Base-by-base conservation (phyloP, 768 basidiomycete genomes). In the Phylloporus rhodoxanthus region DNA sequence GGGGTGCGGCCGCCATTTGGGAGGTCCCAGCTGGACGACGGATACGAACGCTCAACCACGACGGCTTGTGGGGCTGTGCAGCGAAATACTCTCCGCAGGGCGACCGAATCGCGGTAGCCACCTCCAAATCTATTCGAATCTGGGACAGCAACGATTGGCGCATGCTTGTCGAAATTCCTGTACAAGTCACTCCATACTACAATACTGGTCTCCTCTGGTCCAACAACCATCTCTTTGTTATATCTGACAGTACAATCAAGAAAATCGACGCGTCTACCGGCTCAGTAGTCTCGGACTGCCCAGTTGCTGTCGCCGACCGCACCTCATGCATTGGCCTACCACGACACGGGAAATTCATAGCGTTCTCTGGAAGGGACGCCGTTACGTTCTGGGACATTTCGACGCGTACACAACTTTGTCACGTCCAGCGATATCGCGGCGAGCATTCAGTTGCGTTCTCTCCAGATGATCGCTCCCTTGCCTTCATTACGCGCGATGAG, bases 321-420 rank as follows among this genome's bases (percentile, higher is more conserved):
- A 23, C 5, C 13, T 44, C 45, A 2, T 50, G 34, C 39, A 39
- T 56, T 29, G 38, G 29, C 13, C 19, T 56, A 2, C 39, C 49
- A 0, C 33, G 21, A 6, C 23, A 23, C n/a, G n/a, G n/a, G n/a
- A n/a, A n/a, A n/a, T n/a, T n/a, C n/a, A n/a, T n/a, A n/a, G n/a
- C n/a, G n/a, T 23, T 23, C 23, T 23, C 23, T 23, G 23, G 23
- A 23, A 23, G 23, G 23, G 23, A 23, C 23, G 5, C 3, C 23
- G 23, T 23, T 23, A 23, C 23, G 23, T 23, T 23, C 23, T 23
- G 23, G 43, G 50, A 1, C n/a, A n/a, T n/a, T n/a, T n/a, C n/a
- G n/a, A n/a, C n/a, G n/a, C n/a, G n/a, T n/a, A n/a, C n/a, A n/a
- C 43, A 48, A 19, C 36, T 51, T 13, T 43, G 10, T 46, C 11